Base-by-base conservation (phyloP, 2,329 filamentous ascomycete genomes). In the Penicillium sp. region DNA sequence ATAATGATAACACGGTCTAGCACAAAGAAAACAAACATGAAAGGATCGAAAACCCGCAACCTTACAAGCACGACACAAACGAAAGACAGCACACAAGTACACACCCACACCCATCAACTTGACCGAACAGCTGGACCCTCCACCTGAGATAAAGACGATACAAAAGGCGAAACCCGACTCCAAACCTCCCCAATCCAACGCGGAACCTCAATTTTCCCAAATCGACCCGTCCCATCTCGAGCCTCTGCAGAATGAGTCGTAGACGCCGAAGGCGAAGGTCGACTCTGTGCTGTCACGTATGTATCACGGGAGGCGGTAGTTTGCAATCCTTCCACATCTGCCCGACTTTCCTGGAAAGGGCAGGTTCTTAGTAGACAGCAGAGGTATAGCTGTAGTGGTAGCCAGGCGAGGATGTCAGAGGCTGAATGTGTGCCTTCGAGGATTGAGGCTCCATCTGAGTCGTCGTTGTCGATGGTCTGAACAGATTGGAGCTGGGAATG, bases 201-300 rank as follows among this genome's bases (percentile, higher is more conserved):
- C 13, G 51, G 8, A 28, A 54, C 2, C 9, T 40, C 19, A 5
- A 28, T 5, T 8, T 28, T 33, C 6, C 33, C 50, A 24, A n/a
- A 40, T 8, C 9, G 33, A 37, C 33, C 10, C 19, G 13, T 17
- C 12, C 13, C 33, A 15, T 10, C 15, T 40, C 22, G 45, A 15
- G 22, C 7, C 12, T 9, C 33, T 30, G 47, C 35, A 26, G 35
- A 19, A 3, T 24, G 19, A 7, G 56, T 38, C 9, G 50, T 13
- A 59, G 56, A 58, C 42, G 10, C 15, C 38, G 37, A 54, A 38
- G 51, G 51, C 38, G 37, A 54, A 38, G 51, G 51, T 22, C 51
- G 61, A 28, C 59, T 67, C 3, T n/a, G 56, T 9, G 67, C 66
- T 24, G 67, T 69, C n/a, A 53, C 22, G 56, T 69, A 68, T 40